Evolutionary conservation across 1,139 yeast genomes (phyloP).

Genomic region (Magnusiomyces sp.): DNA sequence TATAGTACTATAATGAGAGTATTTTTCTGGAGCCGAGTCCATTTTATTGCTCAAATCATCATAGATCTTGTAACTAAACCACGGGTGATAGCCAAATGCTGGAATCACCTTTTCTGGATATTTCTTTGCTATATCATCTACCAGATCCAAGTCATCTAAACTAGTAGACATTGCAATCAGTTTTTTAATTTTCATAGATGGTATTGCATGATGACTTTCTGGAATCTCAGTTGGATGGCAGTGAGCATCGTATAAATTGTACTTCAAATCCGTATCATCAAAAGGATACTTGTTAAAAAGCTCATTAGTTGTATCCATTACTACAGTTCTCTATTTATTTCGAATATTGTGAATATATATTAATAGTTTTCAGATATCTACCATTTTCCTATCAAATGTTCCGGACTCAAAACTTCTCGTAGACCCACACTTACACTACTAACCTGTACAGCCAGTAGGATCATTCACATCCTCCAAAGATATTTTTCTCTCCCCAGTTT

Average conservation of each 20-base stretch:
- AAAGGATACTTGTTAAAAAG: too few relatives aligned
- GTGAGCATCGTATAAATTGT: constrained; percentile 47
- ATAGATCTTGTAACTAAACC: constrained; percentile 67
- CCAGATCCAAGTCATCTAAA: constrained; percentile 31
- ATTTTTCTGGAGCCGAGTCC: constrained; percentile 19
- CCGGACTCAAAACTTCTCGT: not conserved
- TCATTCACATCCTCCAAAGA: not conserved
- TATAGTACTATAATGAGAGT: constrained; percentile 48
- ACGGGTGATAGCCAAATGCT: constrained; percentile 83
- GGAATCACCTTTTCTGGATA: constrained; percentile 40
- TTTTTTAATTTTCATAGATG: constrained; percentile 18
- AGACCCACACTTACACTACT: not conserved
- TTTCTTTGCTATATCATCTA: constrained; percentile 23
- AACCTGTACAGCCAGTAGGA: not conserved
- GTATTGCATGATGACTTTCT: constrained; percentile 18
- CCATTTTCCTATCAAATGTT: not conserved
- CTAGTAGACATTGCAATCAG: constrained; percentile 35
- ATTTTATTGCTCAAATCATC: constrained; percentile 18
- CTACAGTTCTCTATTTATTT: too few relatives aligned
- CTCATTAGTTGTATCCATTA: too few relatives aligned
- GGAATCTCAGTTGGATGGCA: constrained; percentile 43
- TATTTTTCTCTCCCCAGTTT: not conserved
- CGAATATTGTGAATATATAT: too few relatives aligned
- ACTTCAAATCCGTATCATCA: not conserved
- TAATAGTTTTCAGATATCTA: too few relatives aligned